These are phyloP conservation scores for Lactarius sanguifluus DNA, from an alignment of 768 basidiomycete species.

Conservation along the genomic window DNA sequence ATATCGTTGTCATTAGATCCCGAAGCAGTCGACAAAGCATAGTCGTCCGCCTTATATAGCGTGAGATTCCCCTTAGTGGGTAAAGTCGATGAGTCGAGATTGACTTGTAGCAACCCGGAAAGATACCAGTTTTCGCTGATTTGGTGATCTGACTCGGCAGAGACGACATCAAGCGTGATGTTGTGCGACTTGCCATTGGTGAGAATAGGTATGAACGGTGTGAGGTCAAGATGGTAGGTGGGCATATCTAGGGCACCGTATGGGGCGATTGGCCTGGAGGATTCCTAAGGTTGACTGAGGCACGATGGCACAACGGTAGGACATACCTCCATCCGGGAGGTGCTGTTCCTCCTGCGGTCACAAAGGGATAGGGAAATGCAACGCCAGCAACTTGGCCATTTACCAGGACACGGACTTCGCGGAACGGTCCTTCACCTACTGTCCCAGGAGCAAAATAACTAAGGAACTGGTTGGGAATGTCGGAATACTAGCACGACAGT, in stretches of 20 bases:
- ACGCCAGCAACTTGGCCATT: conserved; percentile 56
- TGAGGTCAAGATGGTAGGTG: neutral
- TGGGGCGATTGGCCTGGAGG: conserved; percentile 53
- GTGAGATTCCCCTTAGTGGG: conserved; percentile 71
- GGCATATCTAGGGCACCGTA: neutral
- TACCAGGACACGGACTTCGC: conserved; percentile 58
- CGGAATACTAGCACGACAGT: conserved; percentile 54
- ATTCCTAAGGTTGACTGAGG: neutral
- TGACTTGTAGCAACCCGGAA: conserved; percentile 65
- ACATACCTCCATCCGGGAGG: conserved; percentile 67
- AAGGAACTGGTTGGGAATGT: conserved; percentile 61
- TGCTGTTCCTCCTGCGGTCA: conserved; percentile 37
- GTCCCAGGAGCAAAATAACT: conserved; percentile 50
- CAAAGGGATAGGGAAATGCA: conserved; percentile 51
- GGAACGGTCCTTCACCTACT: conserved; percentile 55
- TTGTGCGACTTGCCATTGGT: conserved; percentile 48
- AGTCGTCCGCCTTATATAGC: conserved; percentile 55
- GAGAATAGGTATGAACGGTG: neutral
- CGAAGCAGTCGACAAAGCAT: conserved; percentile 42
- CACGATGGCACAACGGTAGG: neutral
- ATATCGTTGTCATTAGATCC: no score
- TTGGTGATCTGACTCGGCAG: conserved; percentile 61
- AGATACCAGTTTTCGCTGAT: conserved; percentile 78
- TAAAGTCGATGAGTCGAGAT: conserved; percentile 59
- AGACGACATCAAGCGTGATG: conserved; percentile 70